Conservation (phyloP, 768 basidiomycete species). For the Sistotremastrum suecicum region DNA sequence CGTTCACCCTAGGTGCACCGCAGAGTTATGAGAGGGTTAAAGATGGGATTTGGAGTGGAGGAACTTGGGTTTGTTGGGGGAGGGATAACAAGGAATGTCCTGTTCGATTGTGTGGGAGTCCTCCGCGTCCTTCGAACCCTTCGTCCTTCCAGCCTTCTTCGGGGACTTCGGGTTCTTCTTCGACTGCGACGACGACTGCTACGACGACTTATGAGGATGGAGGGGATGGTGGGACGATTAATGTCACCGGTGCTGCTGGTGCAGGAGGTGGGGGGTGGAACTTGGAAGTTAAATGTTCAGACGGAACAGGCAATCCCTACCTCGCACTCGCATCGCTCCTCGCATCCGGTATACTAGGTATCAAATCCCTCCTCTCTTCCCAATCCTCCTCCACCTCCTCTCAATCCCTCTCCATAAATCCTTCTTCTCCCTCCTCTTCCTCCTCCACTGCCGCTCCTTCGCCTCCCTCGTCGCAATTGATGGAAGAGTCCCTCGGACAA, state of each 20-base stretch:
- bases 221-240: too few relatives aligned
- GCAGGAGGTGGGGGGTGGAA: too few relatives aligned
- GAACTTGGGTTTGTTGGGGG: conserved; percentile 58
- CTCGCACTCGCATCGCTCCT: conserved; percentile 43
- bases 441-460: conserved; percentile 4
- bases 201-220: too few relatives aligned
- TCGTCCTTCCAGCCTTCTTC: conserved; percentile 20
- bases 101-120: conserved; percentile 37
- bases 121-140: conserved; percentile 19
- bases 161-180: too few relatives aligned
- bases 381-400: too few relatives aligned
- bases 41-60: conserved; percentile 60
- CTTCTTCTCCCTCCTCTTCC: too few relatives aligned
- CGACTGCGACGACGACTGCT: too few relatives aligned
- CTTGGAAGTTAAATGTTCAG: conserved; percentile 48
- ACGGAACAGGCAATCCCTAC: conserved; percentile 53
- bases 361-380: conserved; percentile 13
- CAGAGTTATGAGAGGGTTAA: conserved; percentile 50
- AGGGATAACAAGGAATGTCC: conserved; percentile 55
- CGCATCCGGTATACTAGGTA: conserved; percentile 37
- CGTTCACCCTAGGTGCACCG: conserved; percentile 41
- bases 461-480: conserved; percentile 20
- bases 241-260: too few relatives aligned
- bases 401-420: too few relatives aligned
- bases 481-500: conserved; percentile 18